A percentile compares a stretch with the other conserved stretches of the same genome.
These are phyloP conservation scores for Penicillium tannophilum DNA, from an alignment of 495 filamentous ascomycete genomes.

Conservation along the genomic window DNA sequence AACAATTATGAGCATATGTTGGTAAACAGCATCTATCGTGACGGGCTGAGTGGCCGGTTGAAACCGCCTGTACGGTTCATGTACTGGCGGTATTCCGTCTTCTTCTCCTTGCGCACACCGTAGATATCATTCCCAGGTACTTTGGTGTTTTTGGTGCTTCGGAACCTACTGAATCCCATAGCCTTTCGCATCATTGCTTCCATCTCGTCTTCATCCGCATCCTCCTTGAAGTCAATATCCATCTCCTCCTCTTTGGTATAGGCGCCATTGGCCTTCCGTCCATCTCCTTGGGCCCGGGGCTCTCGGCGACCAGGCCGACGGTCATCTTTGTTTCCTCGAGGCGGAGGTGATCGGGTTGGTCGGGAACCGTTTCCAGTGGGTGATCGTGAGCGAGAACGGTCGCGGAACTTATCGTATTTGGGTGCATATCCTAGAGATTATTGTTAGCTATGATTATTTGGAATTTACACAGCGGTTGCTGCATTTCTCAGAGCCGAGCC, in stretches of 20 bases:
- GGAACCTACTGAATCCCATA: constrained; percentile 89
- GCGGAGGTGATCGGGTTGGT: constrained; percentile 35
- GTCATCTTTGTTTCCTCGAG: constrained; percentile 36
- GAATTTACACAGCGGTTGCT: background rate
- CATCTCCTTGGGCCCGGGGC: constrained; percentile 23
- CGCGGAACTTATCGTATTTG: constrained; percentile 43
- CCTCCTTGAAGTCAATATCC: constrained; percentile 48
- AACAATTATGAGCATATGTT: constrained; percentile 6
- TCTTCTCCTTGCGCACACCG: constrained; percentile 89
- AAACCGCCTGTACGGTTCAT: constrained; percentile 98
- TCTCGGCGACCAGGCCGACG: constrained; percentile 40
- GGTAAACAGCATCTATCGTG: constrained; percentile 28
- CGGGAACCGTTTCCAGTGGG: constrained; percentile 44
- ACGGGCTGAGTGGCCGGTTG: constrained; percentile 83
- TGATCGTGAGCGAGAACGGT: constrained; percentile 46
- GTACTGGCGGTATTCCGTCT: constrained; percentile 94
- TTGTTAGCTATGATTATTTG: background rate
- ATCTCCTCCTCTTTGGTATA: constrained; percentile 39
- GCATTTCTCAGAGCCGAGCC: constrained; percentile 5
- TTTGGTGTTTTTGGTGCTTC: constrained; percentile 87
- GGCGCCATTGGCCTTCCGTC: constrained; percentile 30
- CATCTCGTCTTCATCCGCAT: constrained; percentile 66
- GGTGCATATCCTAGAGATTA: constrained; percentile 29
- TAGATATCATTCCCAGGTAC: constrained; percentile 87
- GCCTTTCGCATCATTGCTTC: constrained; percentile 74